Evolutionary conservation across 768 basidiomycete species (phyloP), one percentile per base, ranked within the genome.

Genomic region (Rhodocollybia butyracea): DNA sequence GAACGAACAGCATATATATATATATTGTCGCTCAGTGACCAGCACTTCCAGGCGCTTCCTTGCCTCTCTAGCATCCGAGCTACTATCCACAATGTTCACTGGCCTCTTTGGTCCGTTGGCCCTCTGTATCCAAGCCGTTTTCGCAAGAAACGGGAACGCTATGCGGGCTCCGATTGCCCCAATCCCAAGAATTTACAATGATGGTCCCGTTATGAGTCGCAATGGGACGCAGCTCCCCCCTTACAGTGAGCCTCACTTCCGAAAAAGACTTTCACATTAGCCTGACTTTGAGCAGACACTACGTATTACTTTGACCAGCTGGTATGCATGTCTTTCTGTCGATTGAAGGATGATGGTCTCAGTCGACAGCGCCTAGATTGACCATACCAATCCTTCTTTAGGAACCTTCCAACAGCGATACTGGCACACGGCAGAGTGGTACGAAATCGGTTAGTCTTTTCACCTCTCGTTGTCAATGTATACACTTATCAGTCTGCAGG

Each of bases 341-440:
- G n/a, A n/a, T n/a, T n/a, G n/a, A n/a, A n/a, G n/a, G n/a, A n/a
- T n/a, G n/a, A n/a, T n/a, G n/a, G n/a, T n/a, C n/a, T n/a, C n/a
- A 30, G 22, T 38, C 13, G 4, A 10, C 5, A 30, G n/a, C 34
- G n/a, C 47, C 11, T 21, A 53, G 30, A 70, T 77, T 56, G 79
- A 82, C 61, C 81, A 81, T 64, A 75, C 64, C 31, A 68, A 81
- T 57, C 72, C 77, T 31, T 57, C 63, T 31, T 67, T 73, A 2
- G 81, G 81, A 22, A 82, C 77, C 3, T 82, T 82, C 65, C 63
- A 70, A 57, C 80, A 82, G 64, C 73, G 81, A 7, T 82, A 70
- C 66, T 82, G 77, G 77, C 63, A 70, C 55, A 69, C 69, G 47
- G 77, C 72, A 68, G 76, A 78, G 57, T 80, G 64, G 55, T 80